phyloP scores from a whole-genome alignment of 176 grass and related monocot genomes.

The Eragrostis nindensis region DNA sequence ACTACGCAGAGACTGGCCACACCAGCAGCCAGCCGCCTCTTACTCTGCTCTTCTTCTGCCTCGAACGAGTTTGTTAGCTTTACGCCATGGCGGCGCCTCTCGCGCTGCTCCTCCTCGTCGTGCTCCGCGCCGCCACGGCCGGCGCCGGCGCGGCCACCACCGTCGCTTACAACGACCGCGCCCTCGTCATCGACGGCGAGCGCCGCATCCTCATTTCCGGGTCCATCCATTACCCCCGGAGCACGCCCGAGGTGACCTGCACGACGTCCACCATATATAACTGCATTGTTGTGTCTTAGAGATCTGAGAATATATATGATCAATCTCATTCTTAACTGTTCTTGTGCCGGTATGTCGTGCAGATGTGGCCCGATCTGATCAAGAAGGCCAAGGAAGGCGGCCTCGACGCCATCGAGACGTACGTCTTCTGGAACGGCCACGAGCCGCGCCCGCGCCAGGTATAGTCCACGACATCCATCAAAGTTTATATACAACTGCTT shows the following conservation, averaged over 20 bases:
- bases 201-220: slow-evolving; percentile 39
- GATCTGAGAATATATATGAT: too few species aligned
- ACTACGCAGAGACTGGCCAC: background rate
- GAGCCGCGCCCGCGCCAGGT: slow-evolving; percentile 58
- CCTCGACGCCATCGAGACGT: slow-evolving; percentile 63
- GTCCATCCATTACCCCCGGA: slow-evolving; percentile 24
- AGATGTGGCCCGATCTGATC: slow-evolving; percentile 81
- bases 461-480: too few species aligned
- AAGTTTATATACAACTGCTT: too few species aligned
- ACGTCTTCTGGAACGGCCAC: slow-evolving; percentile 80
- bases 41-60: background rate
- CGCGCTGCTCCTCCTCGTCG: background rate
- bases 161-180: slow-evolving; percentile 23
- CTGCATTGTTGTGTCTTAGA: too few species aligned
- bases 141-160: background rate
- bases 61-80: background rate
- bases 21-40: background rate
- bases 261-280: too few species aligned
- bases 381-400: slow-evolving; percentile 68
- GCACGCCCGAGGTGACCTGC: slow-evolving; percentile 47
- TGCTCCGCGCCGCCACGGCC: background rate
- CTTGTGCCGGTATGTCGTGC: too few species aligned
- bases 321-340: background rate
- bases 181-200: slow-evolving; percentile 36
- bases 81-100: background rate